Evolutionary conservation across 441 rosid genomes (phyloP).

Genomic region (Syzygium syzygioides): DNA sequence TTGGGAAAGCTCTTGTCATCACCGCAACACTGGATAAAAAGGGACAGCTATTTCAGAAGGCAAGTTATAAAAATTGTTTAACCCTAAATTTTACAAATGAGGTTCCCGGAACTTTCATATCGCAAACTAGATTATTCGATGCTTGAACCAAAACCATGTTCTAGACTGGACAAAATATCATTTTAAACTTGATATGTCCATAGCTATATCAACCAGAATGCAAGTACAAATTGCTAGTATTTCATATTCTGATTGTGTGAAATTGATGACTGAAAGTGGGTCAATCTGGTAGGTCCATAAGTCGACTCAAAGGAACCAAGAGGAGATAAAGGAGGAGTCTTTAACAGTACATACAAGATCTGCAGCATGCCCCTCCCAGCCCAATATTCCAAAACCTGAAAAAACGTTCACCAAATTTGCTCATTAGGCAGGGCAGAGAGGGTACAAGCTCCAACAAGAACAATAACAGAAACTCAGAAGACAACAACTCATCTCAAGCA

Average conservation of each 20-base stretch:
- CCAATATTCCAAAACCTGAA: slow-evolving; percentile 89
- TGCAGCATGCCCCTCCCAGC: slow-evolving; percentile 98
- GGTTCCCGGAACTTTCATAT: neutral
- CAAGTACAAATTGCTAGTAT: neutral
- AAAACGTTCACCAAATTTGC: neutral
- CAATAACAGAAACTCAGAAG: neutral
- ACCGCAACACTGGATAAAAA: slow-evolving; percentile 71
- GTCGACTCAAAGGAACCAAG: neutral
- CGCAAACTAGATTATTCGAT: neutral
- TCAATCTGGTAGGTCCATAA: neutral
- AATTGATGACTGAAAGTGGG: neutral
- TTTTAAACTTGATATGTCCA: neutral
- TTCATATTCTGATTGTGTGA: neutral
- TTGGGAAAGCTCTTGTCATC: slow-evolving; percentile 94
- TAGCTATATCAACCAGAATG: neutral
- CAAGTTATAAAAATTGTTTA: neutral
- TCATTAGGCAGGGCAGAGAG: neutral
- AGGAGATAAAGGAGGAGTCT: neutral
- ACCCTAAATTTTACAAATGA: neutral
- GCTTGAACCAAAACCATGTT: neutral
- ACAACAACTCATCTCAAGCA: neutral
- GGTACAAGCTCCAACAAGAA: neutral
- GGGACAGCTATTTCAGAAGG: neutral
- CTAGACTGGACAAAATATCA: neutral
- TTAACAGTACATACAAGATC: slow-evolving; percentile 69